phyloP scores from a whole-genome alignment of 805 yeast genomes.

The Kregervanrija pseudodelftensis region DNA sequence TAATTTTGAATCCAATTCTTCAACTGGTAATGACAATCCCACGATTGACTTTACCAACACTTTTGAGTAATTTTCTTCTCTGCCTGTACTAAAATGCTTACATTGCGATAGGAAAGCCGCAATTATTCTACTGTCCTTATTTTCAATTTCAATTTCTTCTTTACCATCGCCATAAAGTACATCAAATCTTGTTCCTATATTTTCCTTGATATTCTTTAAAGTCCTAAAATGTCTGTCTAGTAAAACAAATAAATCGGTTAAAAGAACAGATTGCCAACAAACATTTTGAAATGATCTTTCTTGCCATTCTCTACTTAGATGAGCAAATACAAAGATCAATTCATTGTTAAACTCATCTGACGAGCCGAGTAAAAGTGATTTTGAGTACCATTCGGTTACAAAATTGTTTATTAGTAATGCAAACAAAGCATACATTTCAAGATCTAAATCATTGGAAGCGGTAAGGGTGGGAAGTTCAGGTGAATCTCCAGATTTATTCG shows the following conservation, averaged over 20 bases:
- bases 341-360: slow-evolving; percentile 37
- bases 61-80: slow-evolving; percentile 29
- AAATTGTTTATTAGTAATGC: slow-evolving; percentile 42
- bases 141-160: background rate
- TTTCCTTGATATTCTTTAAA: slow-evolving; percentile 4
- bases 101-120: background rate
- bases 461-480: slow-evolving; percentile 23
- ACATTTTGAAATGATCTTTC: slow-evolving; percentile 16
- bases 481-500: slow-evolving; percentile 32
- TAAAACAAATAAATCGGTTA: slow-evolving; percentile 32
- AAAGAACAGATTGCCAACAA: no score
- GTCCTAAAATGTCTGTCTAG: slow-evolving; percentile 25
- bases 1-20: slow-evolving; percentile 32
- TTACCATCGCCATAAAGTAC: background rate
- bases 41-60: slow-evolving; percentile 31
- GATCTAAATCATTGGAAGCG: slow-evolving; percentile 33
- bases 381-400: slow-evolving; percentile 37
- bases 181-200: slow-evolving; percentile 12
- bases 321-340: slow-evolving; percentile 32
- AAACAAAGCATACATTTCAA: slow-evolving; percentile 38
- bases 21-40: slow-evolving; percentile 32
- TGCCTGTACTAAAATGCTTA: background rate
- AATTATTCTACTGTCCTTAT: background rate
- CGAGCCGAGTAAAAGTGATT: slow-evolving; percentile 27
- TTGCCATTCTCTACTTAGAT: slow-evolving; percentile 33